Base-by-base conservation (phyloP, 2,329 filamentous ascomycete species). In the Neofusicoccum laricinum region DNA sequence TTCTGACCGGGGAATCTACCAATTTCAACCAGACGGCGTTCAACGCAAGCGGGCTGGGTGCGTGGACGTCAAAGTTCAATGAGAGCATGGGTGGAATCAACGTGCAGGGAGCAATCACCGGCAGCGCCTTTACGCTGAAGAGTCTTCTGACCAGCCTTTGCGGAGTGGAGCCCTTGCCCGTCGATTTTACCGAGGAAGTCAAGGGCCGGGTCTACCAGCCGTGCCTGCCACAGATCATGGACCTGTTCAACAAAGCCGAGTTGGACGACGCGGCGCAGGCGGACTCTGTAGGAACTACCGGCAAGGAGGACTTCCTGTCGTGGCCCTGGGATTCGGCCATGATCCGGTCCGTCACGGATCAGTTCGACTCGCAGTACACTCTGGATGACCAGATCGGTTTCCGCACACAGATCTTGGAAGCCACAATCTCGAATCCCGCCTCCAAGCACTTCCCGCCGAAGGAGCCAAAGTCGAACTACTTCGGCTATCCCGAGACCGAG, bases 401-500 rank as follows among this genome's bases (percentile, higher is more conserved):
- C 38, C 59, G 59, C 21, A 43, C 48, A 2, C 25, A 43, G 11
- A 34, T 63, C 1, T 38, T 40, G 4, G 59, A 50, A 17, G 21
- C 40, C 1, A 65, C 62, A 50, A 68, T 78, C 7, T 66, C 66
- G 4, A 65, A 71, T n/a, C 62, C 66, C 5, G 63, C 55, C 1
- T 72, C 75, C n/a, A 75, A 73, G 53, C 68, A 76, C 67, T 80
- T 68, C 65, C 75, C 68, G 64, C 65, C 65, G 5, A 62, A 64
- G 25, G 59, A 71, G 32, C 58, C 72, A 65, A 71, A 75, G 61
- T 69, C 75, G 64, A 81, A 81, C 66, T 81, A 81, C 65, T 81
- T 81, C 67, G 79, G 79, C 65, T 80, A 69, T 59, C 69, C 78
- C 4, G 80, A 82, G 66, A 71, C 72, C 5, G 78, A 78, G 45